Base-by-base conservation (phyloP, 306 rosid genomes). In the Medicago ruthenica region DNA sequence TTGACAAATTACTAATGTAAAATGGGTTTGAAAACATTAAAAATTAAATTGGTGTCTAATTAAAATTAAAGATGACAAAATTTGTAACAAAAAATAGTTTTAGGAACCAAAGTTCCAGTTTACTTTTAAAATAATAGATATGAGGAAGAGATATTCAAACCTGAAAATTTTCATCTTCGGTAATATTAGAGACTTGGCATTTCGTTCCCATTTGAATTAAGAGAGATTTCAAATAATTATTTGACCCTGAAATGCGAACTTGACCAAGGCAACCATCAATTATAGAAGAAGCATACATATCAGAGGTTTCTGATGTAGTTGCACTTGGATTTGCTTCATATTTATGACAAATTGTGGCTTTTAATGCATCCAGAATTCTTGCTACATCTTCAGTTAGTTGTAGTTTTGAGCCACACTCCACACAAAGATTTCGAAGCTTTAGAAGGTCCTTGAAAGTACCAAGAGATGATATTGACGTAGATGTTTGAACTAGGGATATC, bases 401-500 rank as follows among this genome's bases (percentile, higher is more conserved):
- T 9, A 22, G 8, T 4, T 58, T 13, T 11, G 64, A 20, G 9
- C 37, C 37, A 22, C 39, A 22, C 16, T 22, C 14, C n/a, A 58
- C 39, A 58, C 9, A 22, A 58, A 58, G 16, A 58, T 8, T 58
- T 58, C 39, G 64, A 58, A 58, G 64, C 37, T 58, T 58, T 58
- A 12, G n/a, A 58, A 58, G 64, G n/a, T 58, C 39, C n/a, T 58
- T 58, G 64, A 22, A 22, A 20, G 64, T 22, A 58, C 62, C 37
- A 22, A 10, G 64, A 58, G n/a, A 58, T 10, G 37, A 22, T 7
- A 12, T 58, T 3, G 64, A 4, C 8, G 1, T 7, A 4, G n/a
- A 58, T 22, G 62, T 55, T 3, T 55, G 62, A 20, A 20, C 36
- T 58, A 11, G 17, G 7, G 64, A 58, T 9, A 5, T 11, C 8